Percentiles rank a stretch among this genome's conserved stretches.
Evolutionary conservation across 257 asterid genomes (phyloP).

Genomic region (Nicotiana undulata): DNA sequence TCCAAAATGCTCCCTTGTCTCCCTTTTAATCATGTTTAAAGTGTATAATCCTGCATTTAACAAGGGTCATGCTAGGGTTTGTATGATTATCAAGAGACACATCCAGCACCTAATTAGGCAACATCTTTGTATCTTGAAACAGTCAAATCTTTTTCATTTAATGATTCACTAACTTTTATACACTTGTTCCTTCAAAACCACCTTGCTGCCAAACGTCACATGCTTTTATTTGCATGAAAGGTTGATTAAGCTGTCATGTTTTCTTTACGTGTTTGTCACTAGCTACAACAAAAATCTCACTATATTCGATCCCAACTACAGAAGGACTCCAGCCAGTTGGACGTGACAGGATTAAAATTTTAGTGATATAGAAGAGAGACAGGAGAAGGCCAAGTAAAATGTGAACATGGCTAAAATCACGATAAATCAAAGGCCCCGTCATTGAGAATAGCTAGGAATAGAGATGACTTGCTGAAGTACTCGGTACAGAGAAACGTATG

Average conservation of each 20-base stretch:
- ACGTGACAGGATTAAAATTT: background rate
- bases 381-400: background rate
- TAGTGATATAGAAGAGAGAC: background rate
- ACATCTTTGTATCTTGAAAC: background rate
- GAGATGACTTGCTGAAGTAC: background rate
- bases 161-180: conserved; percentile 2
- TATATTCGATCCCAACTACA: background rate
- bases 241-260: background rate
- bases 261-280: background rate
- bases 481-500: background rate
- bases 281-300: background rate
- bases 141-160: background rate
- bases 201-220: background rate
- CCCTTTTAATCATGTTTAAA: conserved; percentile 17
- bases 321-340: background rate
- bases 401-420: conserved; percentile 10
- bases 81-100: conserved; percentile 26
- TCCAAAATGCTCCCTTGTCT: conserved; percentile 34
- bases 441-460: background rate
- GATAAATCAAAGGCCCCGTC: conserved; percentile 7
- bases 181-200: background rate
- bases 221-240: background rate
- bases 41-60: conserved; percentile 14
- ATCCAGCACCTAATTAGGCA: conserved; percentile 2
- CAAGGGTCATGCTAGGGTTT: conserved; percentile 51